A percentile compares a stretch with the other conserved stretches of the same genome.
These are phyloP conservation scores for Pseudofabraea citricarpa DNA, from an alignment of 2,329 filamentous ascomycete species.

Conservation along the genomic window DNA sequence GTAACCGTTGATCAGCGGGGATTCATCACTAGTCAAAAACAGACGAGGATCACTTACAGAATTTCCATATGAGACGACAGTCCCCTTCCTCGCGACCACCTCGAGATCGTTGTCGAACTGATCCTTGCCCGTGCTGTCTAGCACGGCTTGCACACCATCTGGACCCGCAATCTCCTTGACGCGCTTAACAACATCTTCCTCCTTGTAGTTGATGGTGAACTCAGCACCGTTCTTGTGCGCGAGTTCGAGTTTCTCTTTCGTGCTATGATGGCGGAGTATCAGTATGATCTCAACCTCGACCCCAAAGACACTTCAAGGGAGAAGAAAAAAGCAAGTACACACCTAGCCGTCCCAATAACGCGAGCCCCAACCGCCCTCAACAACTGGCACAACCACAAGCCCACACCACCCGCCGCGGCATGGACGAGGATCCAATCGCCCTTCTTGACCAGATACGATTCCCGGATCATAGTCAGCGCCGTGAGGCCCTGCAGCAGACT, in stretches of 20 bases:
- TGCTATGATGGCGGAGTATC: slow-evolving; percentile 34
- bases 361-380: slow-evolving; percentile 67
- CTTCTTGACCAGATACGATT: slow-evolving; percentile 64
- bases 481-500: slow-evolving; percentile 78
- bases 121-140: slow-evolving; percentile 79
- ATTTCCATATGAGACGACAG: slow-evolving; percentile 75
- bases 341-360: slow-evolving; percentile 70
- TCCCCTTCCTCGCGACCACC: slow-evolving; percentile 71
- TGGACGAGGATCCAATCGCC: slow-evolving; percentile 82
- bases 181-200: slow-evolving; percentile 51
- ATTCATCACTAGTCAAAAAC: slow-evolving; percentile 2
- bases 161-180: slow-evolving; percentile 68
- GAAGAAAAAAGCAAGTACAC: not conserved
- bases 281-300: too few species aligned
- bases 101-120: slow-evolving; percentile 79
- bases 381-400: slow-evolving; percentile 70
- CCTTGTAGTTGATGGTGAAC: slow-evolving; percentile 64
- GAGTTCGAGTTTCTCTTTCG: slow-evolving; percentile 64
- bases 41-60: slow-evolving; percentile 44
- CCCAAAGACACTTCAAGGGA: not conserved
- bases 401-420: slow-evolving; percentile 80
- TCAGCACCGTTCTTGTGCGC: slow-evolving; percentile 68
- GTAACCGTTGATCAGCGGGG: not conserved
- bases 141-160: slow-evolving; percentile 70
- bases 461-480: slow-evolving; percentile 72